These are phyloP conservation scores for Ceratocystis diversiconidia DNA, from an alignment of 2,329 filamentous ascomycete species.

Conservation along the genomic window DNA sequence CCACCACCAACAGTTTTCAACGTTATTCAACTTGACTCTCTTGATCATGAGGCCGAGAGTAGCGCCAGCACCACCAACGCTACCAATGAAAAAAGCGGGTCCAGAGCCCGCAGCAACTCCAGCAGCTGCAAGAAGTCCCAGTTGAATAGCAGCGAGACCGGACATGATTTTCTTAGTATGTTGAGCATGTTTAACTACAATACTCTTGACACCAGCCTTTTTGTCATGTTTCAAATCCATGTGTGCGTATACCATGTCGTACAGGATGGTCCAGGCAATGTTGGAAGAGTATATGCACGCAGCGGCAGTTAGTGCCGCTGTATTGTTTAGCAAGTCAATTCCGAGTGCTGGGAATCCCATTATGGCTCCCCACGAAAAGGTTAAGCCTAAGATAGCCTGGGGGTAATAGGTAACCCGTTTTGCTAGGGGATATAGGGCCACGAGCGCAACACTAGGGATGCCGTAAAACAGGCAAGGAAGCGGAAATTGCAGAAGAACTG, in stretches of 20 bases:
- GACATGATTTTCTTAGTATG: conserved; percentile 64
- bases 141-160: conserved; percentile 53
- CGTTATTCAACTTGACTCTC: conserved; percentile 49
- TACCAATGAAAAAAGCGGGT: conserved; percentile 52
- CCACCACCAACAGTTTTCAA: conserved; percentile 63
- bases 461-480: conserved; percentile 60
- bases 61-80: conserved; percentile 49
- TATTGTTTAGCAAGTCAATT: conserved; percentile 54
- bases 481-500: conserved; percentile 63
- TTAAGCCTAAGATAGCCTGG: conserved; percentile 67
- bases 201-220: conserved; percentile 79
- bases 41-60: conserved; percentile 53
- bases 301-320: conserved; percentile 49
- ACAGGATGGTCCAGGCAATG: conserved; percentile 73
- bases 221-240: conserved; percentile 80
- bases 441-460: conserved; percentile 58
- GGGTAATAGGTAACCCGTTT: conserved; percentile 83
- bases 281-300: conserved; percentile 62
- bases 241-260: conserved; percentile 88
- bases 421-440: conserved; percentile 64
- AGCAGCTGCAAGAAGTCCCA: conserved; percentile 54
- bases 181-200: conserved; percentile 63
- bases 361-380: conserved; percentile 79
- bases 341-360: conserved; percentile 79
- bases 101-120: conserved; percentile 54